Evolutionary conservation across 2,329 filamentous ascomycete species (phyloP).

Genomic region (Teratosphaeria zuluensis): DNA sequence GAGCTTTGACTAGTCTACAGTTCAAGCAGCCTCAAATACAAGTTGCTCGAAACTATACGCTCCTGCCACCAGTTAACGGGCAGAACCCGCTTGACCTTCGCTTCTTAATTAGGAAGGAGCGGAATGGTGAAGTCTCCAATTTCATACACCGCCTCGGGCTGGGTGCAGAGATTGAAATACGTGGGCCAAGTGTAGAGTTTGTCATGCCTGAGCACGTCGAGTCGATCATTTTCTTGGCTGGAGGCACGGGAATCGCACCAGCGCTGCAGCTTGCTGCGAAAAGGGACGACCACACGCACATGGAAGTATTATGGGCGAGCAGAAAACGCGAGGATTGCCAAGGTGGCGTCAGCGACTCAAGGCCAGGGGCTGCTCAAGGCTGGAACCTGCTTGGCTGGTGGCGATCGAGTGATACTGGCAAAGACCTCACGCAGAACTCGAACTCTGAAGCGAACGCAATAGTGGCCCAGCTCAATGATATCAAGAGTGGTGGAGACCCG

Average conservation of each 20-base stretch:
- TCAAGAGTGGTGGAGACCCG: conserved; percentile 37
- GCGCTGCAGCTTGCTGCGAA: conserved; percentile 70
- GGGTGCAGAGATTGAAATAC: conserved; percentile 59
- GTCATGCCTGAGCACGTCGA: conserved; percentile 43
- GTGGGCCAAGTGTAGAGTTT: conserved; percentile 67
- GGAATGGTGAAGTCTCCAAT: conserved; percentile 72
- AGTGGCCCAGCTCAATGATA: conserved; percentile 50
- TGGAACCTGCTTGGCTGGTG: conserved; percentile 11
- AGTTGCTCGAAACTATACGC: conserved; percentile 85
- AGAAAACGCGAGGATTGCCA: conserved; percentile 55
- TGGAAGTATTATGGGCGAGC: conserved; percentile 79
- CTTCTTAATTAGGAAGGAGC: conserved; percentile 69
- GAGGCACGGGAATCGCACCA: conserved; percentile 85
- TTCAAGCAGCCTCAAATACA: conserved; percentile 91
- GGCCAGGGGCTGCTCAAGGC: conserved; percentile 1
- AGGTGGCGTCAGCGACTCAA: conserved; percentile 46
- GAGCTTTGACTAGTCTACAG: conserved; percentile 77
- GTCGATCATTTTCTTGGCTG: conserved; percentile 73
- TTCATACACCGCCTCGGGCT: conserved; percentile 59
- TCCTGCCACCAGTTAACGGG: conserved; percentile 51
- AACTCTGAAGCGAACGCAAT: conserved; percentile 38
- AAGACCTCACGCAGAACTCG: conserved; percentile 2
- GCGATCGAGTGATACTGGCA: conserved; percentile 1
- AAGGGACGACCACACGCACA: conserved; percentile 36
- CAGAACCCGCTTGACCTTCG: conserved; percentile 41